These are phyloP conservation scores for Aspergillus oerlinghausenensis DNA, from an alignment of 2,329 filamentous ascomycete species.

Conservation along the genomic window DNA sequence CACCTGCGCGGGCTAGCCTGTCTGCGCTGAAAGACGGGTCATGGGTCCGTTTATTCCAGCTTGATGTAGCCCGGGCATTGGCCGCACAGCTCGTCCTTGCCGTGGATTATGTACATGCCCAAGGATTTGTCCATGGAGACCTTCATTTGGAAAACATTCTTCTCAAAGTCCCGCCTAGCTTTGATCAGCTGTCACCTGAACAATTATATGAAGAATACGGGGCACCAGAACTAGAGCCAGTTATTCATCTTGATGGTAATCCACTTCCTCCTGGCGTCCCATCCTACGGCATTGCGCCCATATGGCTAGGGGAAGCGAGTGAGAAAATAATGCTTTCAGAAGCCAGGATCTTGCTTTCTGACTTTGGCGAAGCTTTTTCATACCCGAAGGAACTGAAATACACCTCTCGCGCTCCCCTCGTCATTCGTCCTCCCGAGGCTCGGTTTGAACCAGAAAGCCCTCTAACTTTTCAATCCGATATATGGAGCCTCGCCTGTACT, in stretches of 20 bases:
- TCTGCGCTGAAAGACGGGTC: constrained; percentile 15
- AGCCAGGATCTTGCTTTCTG: constrained; percentile 24
- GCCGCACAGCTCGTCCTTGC: constrained; percentile 27
- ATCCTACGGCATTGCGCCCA: constrained; percentile 22
- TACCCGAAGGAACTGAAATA: constrained; percentile 17
- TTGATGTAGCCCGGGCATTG: constrained; percentile 20
- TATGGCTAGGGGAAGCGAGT: constrained; percentile 34
- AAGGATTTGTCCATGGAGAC: constrained; percentile 30
- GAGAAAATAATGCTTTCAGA: constrained; percentile 26
- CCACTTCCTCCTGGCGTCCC: constrained; percentile 26
- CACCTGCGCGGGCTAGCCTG: constrained; percentile 16
- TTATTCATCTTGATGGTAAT: constrained; percentile 19
- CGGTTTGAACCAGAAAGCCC: no score
- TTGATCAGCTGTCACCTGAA: constrained; percentile 15
- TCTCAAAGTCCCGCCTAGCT: constrained; percentile 16
- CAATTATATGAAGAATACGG: constrained; percentile 19
- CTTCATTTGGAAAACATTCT: constrained; percentile 36
- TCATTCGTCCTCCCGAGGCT: neutral
- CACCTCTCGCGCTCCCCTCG: constrained; percentile 28
- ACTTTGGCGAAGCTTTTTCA: constrained; percentile 38
- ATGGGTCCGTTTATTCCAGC: constrained; percentile 20
- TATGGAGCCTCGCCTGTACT: no score
- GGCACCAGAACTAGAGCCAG: constrained; percentile 14
- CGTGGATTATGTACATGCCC: constrained; percentile 19
- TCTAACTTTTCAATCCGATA: no score